Base-by-base conservation (phyloP, 805 yeast genomes). In the Sugiyamaella qingdaonensis region DNA sequence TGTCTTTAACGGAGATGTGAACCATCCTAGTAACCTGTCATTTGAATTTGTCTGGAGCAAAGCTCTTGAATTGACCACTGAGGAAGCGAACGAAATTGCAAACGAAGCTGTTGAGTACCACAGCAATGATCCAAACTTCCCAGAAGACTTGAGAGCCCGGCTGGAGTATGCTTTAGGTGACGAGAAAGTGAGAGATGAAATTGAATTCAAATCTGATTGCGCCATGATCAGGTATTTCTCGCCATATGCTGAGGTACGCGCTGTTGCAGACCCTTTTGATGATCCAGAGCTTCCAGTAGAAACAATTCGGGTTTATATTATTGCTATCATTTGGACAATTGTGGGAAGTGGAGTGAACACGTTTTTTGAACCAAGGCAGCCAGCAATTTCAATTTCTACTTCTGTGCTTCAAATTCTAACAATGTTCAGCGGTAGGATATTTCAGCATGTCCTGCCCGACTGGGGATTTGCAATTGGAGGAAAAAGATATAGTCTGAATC, bases 161-260 rank as follows among this genome's bases (percentile, higher is more conserved):
- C 64, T 76, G 44, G 50, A 61, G 49, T 51, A 53, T 10, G 62
- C 73, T 7, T 56, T 64, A 3, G 47, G 63, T 2, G 67, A 68
- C 2, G 63, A 62, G 48, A 52, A 63, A 31, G 27, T 36, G 14
- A 18, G 48, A 7, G 48, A 32, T 45, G 43, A 39, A 19, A n/a
- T 39, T 4, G 43, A 10, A 39, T 39, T 64, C 19, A 69, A 68
- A 49, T 55, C 70, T 11, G 74, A 75, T 51, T 80, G 80, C 4
- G 74, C 71, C 27, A 61, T 77, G 44, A 68, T 66, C 46, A 54
- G 56, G 52, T 61, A 51, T 51, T 75, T 71, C 55, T 78, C 83
- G 1, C 83, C 84, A 2, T 79, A 79, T 55, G 82, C 84, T 2
- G 85, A 81, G 61, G 80, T 80, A 14, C 64, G 85, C 44, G 75